A percentile compares a stretch with the other conserved stretches of the same genome.
Conservation (phyloP, 116 monocot genomes). For the Zostera marina region DNA sequence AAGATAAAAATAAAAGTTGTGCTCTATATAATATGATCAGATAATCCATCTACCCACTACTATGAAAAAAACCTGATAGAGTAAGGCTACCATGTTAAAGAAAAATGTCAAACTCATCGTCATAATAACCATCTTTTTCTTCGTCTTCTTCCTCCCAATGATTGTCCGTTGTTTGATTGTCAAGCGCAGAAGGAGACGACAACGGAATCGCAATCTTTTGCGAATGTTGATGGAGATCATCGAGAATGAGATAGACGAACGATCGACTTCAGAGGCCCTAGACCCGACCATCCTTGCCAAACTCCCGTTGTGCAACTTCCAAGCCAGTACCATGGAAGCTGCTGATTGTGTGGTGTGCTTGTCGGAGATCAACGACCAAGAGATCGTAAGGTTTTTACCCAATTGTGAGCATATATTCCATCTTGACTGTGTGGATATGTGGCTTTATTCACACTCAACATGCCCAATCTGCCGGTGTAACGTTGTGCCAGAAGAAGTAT, state of each 20-base stretch:
- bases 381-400: slow-evolving; percentile 5
- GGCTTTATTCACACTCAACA: slow-evolving; percentile 14
- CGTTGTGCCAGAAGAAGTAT: background rate
- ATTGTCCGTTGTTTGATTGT: background rate
- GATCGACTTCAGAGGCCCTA: background rate
- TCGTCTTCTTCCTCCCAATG: background rate
- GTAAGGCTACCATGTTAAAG: background rate
- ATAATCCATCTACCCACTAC: no score
- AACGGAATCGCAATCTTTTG: background rate
- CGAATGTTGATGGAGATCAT: background rate
- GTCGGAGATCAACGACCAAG: slow-evolving; percentile 4
- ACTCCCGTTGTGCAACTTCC: background rate
- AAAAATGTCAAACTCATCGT: background rate
- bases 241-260: background rate
- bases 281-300: background rate
- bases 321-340: background rate
- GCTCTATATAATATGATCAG: no score
- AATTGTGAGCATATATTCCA: slow-evolving; percentile 19
- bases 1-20: no score
- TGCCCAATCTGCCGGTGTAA: slow-evolving; percentile 14
- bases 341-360: slow-evolving; percentile 23
- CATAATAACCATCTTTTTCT: background rate
- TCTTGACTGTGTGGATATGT: slow-evolving; percentile 17
- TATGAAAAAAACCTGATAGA: no score
- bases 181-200: background rate